Evolutionary conservation across 768 basidiomycete species (phyloP).

Genomic region (Podaxis mareebaensis): DNA sequence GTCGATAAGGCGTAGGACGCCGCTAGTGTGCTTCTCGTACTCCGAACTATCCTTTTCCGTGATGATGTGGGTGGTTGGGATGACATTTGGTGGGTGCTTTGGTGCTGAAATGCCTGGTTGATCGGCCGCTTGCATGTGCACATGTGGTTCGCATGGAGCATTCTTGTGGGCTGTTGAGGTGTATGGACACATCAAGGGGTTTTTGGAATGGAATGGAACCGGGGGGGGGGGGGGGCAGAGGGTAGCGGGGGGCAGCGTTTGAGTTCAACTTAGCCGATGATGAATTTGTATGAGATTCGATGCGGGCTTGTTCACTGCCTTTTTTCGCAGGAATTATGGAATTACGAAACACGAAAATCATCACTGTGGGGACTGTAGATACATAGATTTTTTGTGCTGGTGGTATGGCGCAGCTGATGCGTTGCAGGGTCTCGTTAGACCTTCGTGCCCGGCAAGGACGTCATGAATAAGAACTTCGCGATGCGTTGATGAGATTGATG

Average conservation of each 20-base stretch:
- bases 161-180: not conserved
- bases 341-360: too few relatives aligned
- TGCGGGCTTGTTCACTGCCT: too few relatives aligned
- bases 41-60: not conserved
- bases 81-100: not conserved
- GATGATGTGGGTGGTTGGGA: not conserved
- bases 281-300: not conserved
- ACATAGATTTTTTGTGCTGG: too few relatives aligned
- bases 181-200: not conserved
- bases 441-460: constrained; percentile 2
- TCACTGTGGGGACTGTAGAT: too few relatives aligned
- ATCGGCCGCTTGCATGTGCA: not conserved
- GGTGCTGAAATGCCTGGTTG: not conserved
- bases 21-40: too few relatives aligned
- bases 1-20: not conserved
- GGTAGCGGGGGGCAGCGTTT: not conserved
- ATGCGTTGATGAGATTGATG: constrained; percentile 7
- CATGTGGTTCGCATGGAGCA: not conserved
- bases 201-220: too few relatives aligned
- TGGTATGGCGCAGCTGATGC: not conserved
- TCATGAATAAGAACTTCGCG: not conserved
- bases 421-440: not conserved
- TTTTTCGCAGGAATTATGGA: too few relatives aligned
- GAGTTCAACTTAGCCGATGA: not conserved
- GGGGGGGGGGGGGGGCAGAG: too few relatives aligned